Base-by-base conservation (phyloP, 2,329 filamentous ascomycete species). In the Ophiostoma angusticollis region DNA sequence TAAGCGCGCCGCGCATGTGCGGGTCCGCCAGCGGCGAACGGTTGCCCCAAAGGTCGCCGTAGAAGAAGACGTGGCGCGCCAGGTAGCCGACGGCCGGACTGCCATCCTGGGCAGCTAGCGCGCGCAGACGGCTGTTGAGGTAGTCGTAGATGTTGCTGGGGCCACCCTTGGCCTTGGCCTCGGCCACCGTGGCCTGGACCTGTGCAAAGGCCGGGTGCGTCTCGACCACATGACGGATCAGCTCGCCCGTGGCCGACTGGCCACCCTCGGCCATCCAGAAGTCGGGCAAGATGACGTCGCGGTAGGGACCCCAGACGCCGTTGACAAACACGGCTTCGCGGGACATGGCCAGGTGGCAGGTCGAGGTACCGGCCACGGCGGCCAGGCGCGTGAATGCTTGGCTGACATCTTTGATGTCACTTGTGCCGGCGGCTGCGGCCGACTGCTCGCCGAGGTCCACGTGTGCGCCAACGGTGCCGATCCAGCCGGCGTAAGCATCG, bases 201-300 rank as follows among this genome's bases (percentile, higher is more conserved):
- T 89, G 78, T 45, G 81, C 75, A 60, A 87, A 89, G 2, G 87
- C 87, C 3, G 89, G 84, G 55, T 98, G 91, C 2, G 87, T 95
- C 58, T 96, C 89, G 37, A 96, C 76, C 51, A 96, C 81, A 61
- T 96, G 85, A 54, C 91, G 87, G 35, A 98, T 69, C 40, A 98
- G 71, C 60, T 96, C 91, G 37, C 91, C 91, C 0, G 91, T 98
- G 5, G 91, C 91, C 19, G 85, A 94, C 60, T 98, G 91, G 11
- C 91, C 91, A 48, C 91, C 91, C 59, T 98, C 91, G 13, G 91
- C 86, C 73, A 98, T 84, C 91, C 91, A 98, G 63, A 80, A 93
- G 43, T 78, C 79, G 0, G 91, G 87, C 16, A 96, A 73, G 30
- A 98, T 71, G 5, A 94, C 91, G 54, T 98, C 91, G 42, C 86